phyloP scores from a whole-genome alignment of 1,139 yeast species.

The Pichia sp. region DNA sequence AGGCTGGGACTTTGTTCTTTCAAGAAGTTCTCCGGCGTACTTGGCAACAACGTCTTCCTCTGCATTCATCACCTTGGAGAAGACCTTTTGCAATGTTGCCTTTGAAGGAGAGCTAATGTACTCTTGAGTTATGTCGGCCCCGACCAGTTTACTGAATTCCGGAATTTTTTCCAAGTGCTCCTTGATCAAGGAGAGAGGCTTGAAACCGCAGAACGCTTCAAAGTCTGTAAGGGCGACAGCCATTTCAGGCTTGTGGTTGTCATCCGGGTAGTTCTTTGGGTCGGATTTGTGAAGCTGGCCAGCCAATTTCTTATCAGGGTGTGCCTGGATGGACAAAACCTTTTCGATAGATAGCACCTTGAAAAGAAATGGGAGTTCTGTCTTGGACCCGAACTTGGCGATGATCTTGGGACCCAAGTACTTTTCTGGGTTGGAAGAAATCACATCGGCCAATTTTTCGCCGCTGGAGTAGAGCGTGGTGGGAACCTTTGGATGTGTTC shows the following conservation, averaged over 20 bases:
- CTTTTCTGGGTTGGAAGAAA: conserved; percentile 54
- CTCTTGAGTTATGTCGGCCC: conserved; percentile 49
- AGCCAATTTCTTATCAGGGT: conserved; percentile 88
- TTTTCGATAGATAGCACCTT: conserved; percentile 89
- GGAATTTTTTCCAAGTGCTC: conserved; percentile 65
- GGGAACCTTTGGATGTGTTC: conserved; percentile 92
- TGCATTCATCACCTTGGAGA: conserved; percentile 79
- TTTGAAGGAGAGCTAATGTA: conserved; percentile 40
- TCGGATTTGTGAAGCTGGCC: conserved; percentile 70
- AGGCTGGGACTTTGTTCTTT: conserved; percentile 54
- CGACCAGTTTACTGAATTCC: conserved; percentile 69
- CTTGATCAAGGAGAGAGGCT: conserved; percentile 77
- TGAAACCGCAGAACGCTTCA: conserved; percentile 97
- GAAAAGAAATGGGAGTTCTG: conserved; percentile 85
- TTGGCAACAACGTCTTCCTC: conserved; percentile 49
- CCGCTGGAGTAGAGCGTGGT: conserved; percentile 57
- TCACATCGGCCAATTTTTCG: conserved; percentile 56
- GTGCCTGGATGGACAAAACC: conserved; percentile 95
- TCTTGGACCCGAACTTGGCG: conserved; percentile 59
- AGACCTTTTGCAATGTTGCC: conserved; percentile 65
- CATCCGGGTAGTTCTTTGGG: conserved; percentile 95
- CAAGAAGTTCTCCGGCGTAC: conserved; percentile 58
- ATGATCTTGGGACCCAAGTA: conserved; percentile 57
- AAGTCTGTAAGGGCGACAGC: conserved; percentile 94
- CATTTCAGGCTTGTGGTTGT: conserved; percentile 98